Evolutionary conservation across 257 asterid species (phyloP).

Genomic region (Sherardia arvensis): DNA sequence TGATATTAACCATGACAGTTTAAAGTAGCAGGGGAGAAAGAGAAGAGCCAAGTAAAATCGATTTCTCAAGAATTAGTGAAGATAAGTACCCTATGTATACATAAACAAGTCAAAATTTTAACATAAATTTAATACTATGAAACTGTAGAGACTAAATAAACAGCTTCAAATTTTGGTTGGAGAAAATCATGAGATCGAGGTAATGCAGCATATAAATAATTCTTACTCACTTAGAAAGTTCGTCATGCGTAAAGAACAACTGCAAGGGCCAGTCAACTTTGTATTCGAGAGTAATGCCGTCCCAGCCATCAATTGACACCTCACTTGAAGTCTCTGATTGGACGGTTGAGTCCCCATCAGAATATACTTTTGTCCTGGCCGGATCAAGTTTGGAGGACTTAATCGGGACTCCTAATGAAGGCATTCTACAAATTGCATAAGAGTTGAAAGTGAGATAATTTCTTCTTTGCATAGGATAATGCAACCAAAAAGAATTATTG

Average conservation of each 20-base stretch:
- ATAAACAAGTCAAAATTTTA: not conserved
- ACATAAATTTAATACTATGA: not conserved
- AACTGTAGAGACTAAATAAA: not conserved
- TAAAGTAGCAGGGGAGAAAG: not conserved
- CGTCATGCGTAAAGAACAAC: constrained; percentile 83
- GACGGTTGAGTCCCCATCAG: constrained; percentile 52
- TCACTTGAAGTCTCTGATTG: constrained; percentile 53
- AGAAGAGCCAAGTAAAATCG: not conserved
- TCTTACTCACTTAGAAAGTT: constrained; percentile 75
- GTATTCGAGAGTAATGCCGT: constrained; percentile 86
- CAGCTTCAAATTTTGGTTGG: not conserved
- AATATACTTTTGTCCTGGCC: constrained; percentile 54
- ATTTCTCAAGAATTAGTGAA: not conserved
- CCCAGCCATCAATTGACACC: constrained; percentile 91
- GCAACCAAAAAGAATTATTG: constrained; percentile 5
- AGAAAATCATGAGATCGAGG: not conserved
- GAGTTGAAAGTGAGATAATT: constrained; percentile 11
- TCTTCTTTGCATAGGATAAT: not conserved
- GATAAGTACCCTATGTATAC: not conserved
- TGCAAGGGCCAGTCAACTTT: constrained; percentile 96
- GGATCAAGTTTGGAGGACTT: constrained; percentile 58
- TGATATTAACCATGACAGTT: constrained; percentile 18
- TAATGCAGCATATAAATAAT: not conserved
- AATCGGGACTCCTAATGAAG: constrained; percentile 50
- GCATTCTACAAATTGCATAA: constrained; percentile 46